These are phyloP conservation scores for Micromonas pusilla DNA, from an alignment of 139 green algal genomes.

Conservation along the genomic window DNA sequence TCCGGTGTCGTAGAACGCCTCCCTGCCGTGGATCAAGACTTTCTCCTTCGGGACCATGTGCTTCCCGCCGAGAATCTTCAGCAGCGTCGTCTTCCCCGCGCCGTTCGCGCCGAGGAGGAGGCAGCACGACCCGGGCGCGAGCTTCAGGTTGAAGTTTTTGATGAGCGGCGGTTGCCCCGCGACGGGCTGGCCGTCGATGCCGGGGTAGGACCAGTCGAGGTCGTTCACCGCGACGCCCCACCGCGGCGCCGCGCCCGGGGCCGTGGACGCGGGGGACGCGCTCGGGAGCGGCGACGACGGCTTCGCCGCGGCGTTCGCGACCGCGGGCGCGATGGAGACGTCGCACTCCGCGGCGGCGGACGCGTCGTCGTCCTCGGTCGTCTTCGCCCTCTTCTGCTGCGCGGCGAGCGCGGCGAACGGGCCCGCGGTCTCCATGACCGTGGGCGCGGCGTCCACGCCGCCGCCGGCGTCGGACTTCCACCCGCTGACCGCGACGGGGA, in stretches of 20 bases:
- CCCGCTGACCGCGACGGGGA: background rate
- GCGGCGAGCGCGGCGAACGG: background rate
- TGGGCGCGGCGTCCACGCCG: background rate
- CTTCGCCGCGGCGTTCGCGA: background rate
- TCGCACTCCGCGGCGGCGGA: too few species aligned
- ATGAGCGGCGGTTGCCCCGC: conserved; percentile 41
- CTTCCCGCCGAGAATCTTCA: conserved; percentile 50
- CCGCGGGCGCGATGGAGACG: background rate
- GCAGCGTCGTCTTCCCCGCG: conserved; percentile 52
- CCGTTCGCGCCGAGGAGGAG: conserved; percentile 52
- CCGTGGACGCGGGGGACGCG: too few species aligned
- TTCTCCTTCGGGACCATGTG: conserved; percentile 46
- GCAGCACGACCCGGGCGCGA: conserved; percentile 36
- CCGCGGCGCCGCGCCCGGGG: background rate
- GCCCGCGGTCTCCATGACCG: background rate
- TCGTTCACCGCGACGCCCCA: conserved; percentile 35
- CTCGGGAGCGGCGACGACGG: too few species aligned
- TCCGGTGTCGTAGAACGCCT: conserved; percentile 88
- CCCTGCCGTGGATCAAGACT: conserved; percentile 67
- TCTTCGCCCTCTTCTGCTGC: background rate
- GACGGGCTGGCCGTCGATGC: conserved; percentile 41
- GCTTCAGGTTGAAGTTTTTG: conserved; percentile 38
- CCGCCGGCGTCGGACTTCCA: background rate
- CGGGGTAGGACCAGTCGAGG: conserved; percentile 45
- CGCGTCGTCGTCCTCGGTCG: too few species aligned